Evolutionary conservation across 2,329 filamentous ascomycete species (phyloP).

Genomic region (Colletotrichum incanum): DNA sequence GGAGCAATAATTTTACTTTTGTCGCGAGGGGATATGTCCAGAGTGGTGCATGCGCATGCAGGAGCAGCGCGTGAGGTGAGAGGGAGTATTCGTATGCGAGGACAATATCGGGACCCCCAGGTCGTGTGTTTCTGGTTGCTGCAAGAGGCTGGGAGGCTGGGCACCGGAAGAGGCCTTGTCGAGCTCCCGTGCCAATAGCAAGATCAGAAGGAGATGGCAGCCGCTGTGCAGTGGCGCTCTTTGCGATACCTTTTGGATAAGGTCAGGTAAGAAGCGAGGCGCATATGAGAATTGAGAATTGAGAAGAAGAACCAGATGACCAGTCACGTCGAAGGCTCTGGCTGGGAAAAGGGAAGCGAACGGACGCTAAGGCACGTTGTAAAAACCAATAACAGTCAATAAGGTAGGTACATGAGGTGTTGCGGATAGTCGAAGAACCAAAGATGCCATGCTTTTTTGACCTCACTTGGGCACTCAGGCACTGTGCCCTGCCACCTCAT

Average conservation of each 20-base stretch:
- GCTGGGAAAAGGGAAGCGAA: not conserved
- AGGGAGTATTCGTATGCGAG: conserved; percentile 8
- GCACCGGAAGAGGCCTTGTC: conserved; percentile 20
- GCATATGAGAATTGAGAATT: conserved; percentile 3
- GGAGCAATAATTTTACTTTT: conserved; percentile 23
- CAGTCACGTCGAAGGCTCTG: conserved; percentile 5
- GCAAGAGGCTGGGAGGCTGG: conserved; percentile 31
- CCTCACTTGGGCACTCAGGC: conserved; percentile 16
- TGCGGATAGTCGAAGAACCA: not conserved
- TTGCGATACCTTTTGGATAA: not conserved
- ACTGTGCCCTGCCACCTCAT: conserved; percentile 9
- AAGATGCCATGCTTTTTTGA: not conserved
- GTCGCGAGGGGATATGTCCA: conserved; percentile 10
- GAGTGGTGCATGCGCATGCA: conserved; percentile 24
- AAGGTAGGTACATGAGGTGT: not conserved
- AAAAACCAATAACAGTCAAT: not conserved
- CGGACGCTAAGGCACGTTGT: conserved; percentile 16
- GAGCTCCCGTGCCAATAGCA: conserved; percentile 31
- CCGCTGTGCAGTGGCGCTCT: not conserved
- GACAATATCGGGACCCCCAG: conserved; percentile 24
- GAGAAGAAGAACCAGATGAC: conserved; percentile 8
- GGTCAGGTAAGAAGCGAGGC: not conserved
- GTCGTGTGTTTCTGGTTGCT: conserved; percentile 32
- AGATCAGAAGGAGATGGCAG: conserved; percentile 8
- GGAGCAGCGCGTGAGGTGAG: conserved; percentile 25